These are phyloP conservation scores for Aureobasidium sp. DNA, from an alignment of 2,329 filamentous ascomycete species.

Conservation along the genomic window DNA sequence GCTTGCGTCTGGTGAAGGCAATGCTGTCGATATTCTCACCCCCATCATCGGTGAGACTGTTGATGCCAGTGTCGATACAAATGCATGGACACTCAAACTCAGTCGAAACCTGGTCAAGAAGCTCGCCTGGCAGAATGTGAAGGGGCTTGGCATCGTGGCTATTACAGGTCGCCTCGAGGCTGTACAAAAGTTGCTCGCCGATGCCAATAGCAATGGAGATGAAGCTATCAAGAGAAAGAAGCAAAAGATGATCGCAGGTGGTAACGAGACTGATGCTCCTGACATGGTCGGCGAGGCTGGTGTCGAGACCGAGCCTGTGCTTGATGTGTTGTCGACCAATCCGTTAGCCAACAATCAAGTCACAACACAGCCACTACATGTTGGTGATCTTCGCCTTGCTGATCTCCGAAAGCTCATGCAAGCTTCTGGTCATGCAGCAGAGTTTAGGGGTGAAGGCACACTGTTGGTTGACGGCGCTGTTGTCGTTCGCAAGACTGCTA, in stretches of 20 bases:
- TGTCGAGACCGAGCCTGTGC: conserved; percentile 36
- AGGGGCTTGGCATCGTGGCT: conserved; percentile 84
- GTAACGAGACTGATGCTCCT: conserved; percentile 32
- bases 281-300: conserved; percentile 42
- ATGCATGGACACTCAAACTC: conserved; percentile 91
- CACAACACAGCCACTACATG: conserved; percentile 80
- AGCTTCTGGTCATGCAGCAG: conserved; percentile 71
- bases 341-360: conserved; percentile 56
- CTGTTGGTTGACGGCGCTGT: conserved; percentile 82
- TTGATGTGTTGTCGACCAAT: conserved; percentile 51
- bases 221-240: conserved; percentile 35
- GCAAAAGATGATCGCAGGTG: conserved; percentile 45
- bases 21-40: conserved; percentile 60
- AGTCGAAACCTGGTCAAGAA: conserved; percentile 76
- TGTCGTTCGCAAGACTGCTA: conserved; percentile 77
- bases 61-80: conserved; percentile 93
- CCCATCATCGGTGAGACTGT: conserved; percentile 65
- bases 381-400: conserved; percentile 83
- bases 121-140: conserved; percentile 89
- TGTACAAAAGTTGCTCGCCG: conserved; percentile 31
- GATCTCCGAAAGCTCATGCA: conserved; percentile 82
- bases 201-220: conserved; percentile 31
- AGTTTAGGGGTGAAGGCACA: conserved; percentile 89
- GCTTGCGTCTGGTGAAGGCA: conserved; percentile 38
- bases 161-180: conserved; percentile 64